Evolutionary conservation across 345 rosid species (phyloP).

Genomic region (Carallia brachiata): DNA sequence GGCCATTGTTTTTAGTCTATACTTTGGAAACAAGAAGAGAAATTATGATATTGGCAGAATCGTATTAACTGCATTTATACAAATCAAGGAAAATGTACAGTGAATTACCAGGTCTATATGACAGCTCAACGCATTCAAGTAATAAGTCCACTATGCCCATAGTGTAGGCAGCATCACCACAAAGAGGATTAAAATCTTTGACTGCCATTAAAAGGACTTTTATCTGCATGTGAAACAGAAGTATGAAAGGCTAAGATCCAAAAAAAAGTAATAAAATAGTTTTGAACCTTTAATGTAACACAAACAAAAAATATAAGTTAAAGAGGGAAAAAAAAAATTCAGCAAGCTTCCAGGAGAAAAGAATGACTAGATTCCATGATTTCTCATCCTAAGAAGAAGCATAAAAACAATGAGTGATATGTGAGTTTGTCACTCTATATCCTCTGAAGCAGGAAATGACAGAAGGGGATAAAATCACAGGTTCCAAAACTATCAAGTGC

Average conservation of each 20-base stretch:
- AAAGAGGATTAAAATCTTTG: slow-evolving; percentile 83
- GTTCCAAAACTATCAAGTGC: not conserved
- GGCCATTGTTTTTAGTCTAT: slow-evolving; percentile 5
- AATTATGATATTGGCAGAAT: not conserved
- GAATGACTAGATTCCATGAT: no score
- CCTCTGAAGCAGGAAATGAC: not conserved
- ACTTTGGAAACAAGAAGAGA: slow-evolving; percentile 4
- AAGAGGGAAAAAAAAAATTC: no score
- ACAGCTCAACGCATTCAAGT: slow-evolving; percentile 97
- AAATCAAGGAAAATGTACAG: not conserved
- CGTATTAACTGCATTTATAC: not conserved
- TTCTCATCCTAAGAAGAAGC: no score
- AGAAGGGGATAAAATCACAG: not conserved
- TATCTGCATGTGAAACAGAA: slow-evolving; percentile 58
- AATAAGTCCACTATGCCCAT: slow-evolving; percentile 97
- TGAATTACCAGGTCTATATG: slow-evolving; percentile 86
- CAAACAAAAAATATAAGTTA: not conserved
- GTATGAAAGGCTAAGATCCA: slow-evolving; percentile 2
- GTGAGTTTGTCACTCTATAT: no score
- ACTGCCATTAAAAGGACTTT: slow-evolving; percentile 90
- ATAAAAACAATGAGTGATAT: no score
- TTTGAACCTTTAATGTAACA: not conserved
- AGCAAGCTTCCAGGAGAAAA: no score
- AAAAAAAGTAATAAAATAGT: not conserved
- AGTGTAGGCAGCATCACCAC: slow-evolving; percentile 91